Conservation (phyloP, 179 eudicot species). For the Beta lomatogona region DNA sequence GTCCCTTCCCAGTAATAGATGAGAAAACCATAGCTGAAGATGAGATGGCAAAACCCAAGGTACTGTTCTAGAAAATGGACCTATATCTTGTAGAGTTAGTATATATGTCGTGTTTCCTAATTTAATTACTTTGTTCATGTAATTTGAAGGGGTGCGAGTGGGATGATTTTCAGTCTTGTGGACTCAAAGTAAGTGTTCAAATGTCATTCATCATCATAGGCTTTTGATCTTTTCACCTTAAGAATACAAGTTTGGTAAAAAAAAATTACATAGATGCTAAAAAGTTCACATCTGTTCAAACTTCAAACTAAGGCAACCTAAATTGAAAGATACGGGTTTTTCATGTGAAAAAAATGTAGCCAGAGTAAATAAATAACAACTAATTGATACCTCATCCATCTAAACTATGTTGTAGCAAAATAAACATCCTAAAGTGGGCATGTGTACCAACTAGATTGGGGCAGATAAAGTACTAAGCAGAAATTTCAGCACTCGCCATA, state of each 20-base stretch:
- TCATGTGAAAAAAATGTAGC: too few species aligned
- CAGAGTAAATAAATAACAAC: neutral
- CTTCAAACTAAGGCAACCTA: too few species aligned
- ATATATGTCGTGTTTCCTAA: neutral
- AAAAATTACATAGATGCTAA: too few species aligned
- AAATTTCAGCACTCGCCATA: neutral
- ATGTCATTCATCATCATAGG: neutral
- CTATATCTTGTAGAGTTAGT: neutral
- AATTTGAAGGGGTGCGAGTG: slow-evolving; percentile 32
- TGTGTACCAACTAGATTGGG: too few species aligned
- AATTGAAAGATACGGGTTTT: too few species aligned
- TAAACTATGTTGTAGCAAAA: too few species aligned
- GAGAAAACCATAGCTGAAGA: slow-evolving; percentile 65
- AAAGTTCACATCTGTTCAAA: too few species aligned
- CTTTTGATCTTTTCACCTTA: too few species aligned
- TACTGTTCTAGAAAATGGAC: slow-evolving; percentile 2
- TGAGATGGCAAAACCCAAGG: slow-evolving; percentile 41
- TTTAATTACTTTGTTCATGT: slow-evolving; percentile 7
- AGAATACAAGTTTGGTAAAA: too few species aligned
- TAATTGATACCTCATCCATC: neutral
- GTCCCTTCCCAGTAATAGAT: slow-evolving; percentile 44
- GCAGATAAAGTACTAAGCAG: neutral
- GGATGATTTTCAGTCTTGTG: slow-evolving; percentile 18
- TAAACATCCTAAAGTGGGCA: neutral
- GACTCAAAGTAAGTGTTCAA: slow-evolving; percentile 24